Base-by-base conservation (phyloP, 129 eudicot species). In the Chrysanthemum makinoi region DNA sequence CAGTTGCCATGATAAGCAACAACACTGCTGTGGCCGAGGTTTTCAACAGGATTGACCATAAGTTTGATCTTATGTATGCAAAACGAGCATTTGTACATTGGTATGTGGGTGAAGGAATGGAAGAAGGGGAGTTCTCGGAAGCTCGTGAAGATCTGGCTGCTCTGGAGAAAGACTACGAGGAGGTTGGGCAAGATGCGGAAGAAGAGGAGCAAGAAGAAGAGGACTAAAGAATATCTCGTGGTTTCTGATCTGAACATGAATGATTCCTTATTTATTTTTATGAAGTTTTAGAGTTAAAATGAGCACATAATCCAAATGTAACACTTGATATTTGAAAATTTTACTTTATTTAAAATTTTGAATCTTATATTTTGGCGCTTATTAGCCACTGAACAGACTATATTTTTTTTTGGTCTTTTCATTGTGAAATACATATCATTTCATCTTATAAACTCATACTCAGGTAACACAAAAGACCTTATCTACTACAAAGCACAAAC, bases 101-200 rank as follows among this genome's bases (percentile, higher is more conserved):
- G 75, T 71, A 71, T 22, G 75, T 71, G 3, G 75, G 75, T 35
- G 75, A 71, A 59, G 75, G 75, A 43, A 71, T 71, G 75, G 75
- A 71, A 50, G 75, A 71, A 58, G 75, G 75, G 17, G 75, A 71
- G 57, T 71, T 71, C 44, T 71, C 75, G 12, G 75, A 71, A 71
- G 75, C 75, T 10, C 56, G 75, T 4, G 75, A 71, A 49, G 75
- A 71, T 44, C 75, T 71, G 22, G 75, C 75, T 6, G 75, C 75
- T 16, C 57, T 71, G 5, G 76, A 72, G 68, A 72, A 72, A 44
- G 76, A 72, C 53, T 72, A 71, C 0, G 76, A 72, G 59, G 76
- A 72, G 12, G 75, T 72, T 24, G 75, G 75, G 28, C 66, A 20
- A 72, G 75, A 62, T 43, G 67, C 16, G 1, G 67, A 72, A 0